These are phyloP conservation scores for Telopea speciosissima DNA, from an alignment of 177 flowering plant genomes.

Conservation along the genomic window DNA sequence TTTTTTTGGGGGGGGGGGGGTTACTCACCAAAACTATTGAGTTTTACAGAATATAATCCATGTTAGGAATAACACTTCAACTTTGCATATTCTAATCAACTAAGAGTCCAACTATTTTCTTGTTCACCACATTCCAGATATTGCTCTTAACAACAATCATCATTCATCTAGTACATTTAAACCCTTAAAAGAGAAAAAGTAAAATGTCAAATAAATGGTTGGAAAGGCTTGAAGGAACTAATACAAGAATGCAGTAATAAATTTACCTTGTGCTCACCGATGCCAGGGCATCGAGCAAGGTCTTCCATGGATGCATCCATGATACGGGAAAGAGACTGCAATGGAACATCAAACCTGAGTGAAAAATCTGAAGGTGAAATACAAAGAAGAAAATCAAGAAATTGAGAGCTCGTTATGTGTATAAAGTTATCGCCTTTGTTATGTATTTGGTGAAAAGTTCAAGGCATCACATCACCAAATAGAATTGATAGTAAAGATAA, in stretches of 20 bases:
- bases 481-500: neutral
- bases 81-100: too few species aligned
- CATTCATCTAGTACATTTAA: too few species aligned
- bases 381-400: neutral
- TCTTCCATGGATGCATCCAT: conserved; percentile 99
- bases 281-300: conserved; percentile 92
- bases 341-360: conserved; percentile 1
- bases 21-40: too few species aligned
- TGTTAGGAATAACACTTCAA: too few species aligned
- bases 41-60: too few species aligned
- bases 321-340: conserved; percentile 79
- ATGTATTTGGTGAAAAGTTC: neutral
- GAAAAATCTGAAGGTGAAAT: neutral
- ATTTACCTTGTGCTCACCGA: conserved; percentile 90
- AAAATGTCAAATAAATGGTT: neutral
- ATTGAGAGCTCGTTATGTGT: neutral
- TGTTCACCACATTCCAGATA: too few species aligned
- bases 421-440: neutral
- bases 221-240: neutral
- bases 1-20: too few species aligned
- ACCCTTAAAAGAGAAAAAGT: too few species aligned
- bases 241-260: neutral
- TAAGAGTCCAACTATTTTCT: too few species aligned
- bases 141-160: too few species aligned
- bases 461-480: neutral